phyloP scores from a whole-genome alignment of 148 eudicot genomes.

The Diospyros lotus region DNA sequence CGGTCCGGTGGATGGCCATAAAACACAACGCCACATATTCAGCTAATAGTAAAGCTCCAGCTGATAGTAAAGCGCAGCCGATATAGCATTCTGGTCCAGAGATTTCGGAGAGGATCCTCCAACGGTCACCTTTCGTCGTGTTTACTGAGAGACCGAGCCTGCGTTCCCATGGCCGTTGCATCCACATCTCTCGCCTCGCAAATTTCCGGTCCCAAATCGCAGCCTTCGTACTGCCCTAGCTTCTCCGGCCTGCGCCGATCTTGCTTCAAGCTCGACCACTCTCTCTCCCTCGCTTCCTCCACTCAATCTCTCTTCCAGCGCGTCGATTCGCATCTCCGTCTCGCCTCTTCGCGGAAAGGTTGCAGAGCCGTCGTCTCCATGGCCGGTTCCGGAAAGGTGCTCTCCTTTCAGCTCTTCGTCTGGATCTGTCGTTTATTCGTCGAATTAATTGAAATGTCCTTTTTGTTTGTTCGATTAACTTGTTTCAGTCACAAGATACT shows the following conservation, averaged over 20 bases:
- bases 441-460: background rate
- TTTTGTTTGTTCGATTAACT: background rate
- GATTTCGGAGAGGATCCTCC: background rate
- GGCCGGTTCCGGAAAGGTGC: slow-evolving; percentile 81
- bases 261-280: slow-evolving; percentile 39
- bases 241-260: slow-evolving; percentile 56
- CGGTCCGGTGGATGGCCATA: background rate
- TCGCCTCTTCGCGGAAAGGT: slow-evolving; percentile 46
- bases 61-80: slow-evolving; percentile 4
- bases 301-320: slow-evolving; percentile 40
- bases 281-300: slow-evolving; percentile 28
- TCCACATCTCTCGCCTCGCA: slow-evolving; percentile 54
- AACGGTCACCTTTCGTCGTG: background rate
- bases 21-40: slow-evolving; percentile 15
- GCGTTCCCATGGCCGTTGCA: slow-evolving; percentile 30
- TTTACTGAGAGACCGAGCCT: background rate
- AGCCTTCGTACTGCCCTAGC: slow-evolving; percentile 32
- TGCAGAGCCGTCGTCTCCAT: slow-evolving; percentile 61
- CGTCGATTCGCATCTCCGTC: slow-evolving; percentile 54
- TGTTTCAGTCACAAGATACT: background rate
- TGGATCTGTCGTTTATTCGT: background rate
- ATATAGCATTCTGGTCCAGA: no score
- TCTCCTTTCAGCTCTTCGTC: background rate
- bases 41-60: background rate
- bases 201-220: slow-evolving; percentile 35